These are phyloP conservation scores for Cotoneaster glaucophyllus DNA, from an alignment of 306 rosid species.

Conservation along the genomic window DNA sequence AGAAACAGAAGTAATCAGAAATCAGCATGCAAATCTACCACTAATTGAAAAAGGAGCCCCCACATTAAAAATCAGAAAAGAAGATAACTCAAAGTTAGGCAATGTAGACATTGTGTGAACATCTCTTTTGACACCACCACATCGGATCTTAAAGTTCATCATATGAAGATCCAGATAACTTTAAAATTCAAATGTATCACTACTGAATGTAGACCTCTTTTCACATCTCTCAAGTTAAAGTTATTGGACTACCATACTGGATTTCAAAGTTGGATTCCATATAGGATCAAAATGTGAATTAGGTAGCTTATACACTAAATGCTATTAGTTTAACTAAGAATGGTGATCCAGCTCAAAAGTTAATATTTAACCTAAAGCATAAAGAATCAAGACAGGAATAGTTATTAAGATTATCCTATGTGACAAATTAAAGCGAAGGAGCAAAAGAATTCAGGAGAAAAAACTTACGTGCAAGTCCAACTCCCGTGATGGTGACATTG, in stretches of 20 bases:
- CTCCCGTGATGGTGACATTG: conserved; percentile 69
- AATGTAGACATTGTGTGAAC: background rate
- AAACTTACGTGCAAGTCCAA: conserved; percentile 86
- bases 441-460: conserved; percentile 5
- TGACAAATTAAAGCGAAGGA: background rate
- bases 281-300: background rate
- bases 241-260: background rate
- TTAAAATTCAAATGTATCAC: background rate
- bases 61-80: background rate
- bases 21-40: too few species aligned
- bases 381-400: background rate
- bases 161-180: background rate
- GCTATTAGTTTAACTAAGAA: background rate
- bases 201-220: background rate
- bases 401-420: background rate
- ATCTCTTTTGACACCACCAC: too few species aligned
- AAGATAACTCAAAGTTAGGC: background rate
- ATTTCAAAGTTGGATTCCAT: background rate
- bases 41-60: too few species aligned
- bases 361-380: background rate
- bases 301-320: background rate
- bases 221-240: background rate
- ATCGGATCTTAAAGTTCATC: too few species aligned
- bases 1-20: conserved; percentile 10
- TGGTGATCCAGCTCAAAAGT: background rate